These are phyloP conservation scores for Cordyceps fumosorosea DNA, from an alignment of 2,329 filamentous ascomycete genomes.

Conservation along the genomic window DNA sequence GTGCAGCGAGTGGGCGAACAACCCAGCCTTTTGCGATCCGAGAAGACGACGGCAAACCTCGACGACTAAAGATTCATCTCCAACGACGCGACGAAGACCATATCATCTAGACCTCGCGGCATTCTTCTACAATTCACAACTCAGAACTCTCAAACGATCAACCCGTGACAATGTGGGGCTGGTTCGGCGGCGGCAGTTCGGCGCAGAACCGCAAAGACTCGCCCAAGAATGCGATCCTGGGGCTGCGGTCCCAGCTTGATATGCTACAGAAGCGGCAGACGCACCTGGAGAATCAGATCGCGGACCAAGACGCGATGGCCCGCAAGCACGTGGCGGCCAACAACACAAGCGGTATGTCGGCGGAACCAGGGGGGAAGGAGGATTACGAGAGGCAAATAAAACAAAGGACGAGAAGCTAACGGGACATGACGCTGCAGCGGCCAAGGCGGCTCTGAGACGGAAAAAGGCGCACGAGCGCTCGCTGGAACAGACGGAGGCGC, in stretches of 20 bases:
- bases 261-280: conserved; percentile 97
- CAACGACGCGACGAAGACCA: neutral
- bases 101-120: too few relatives aligned
- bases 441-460: conserved; percentile 80
- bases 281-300: conserved; percentile 85
- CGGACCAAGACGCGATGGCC: conserved; percentile 82
- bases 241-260: conserved; percentile 80
- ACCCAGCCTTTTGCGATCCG: neutral
- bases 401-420: neutral
- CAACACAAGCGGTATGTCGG: conserved; percentile 81
- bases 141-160: neutral
- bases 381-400: neutral
- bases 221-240: conserved; percentile 93
- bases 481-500: conserved; percentile 80
- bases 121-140: conserved; percentile 10
- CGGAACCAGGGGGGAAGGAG: neutral
- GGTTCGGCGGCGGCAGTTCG: conserved; percentile 81
- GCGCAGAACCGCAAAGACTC: conserved; percentile 85
- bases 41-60: neutral
- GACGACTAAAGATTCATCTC: neutral
- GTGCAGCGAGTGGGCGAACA: neutral
- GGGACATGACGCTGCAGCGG: conserved; percentile 50
- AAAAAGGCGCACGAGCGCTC: conserved; percentile 94
- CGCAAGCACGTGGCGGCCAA: conserved; percentile 73
- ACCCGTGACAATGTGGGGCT: conserved; percentile 60